Evolutionary conservation across 352 stramenopile genomes (phyloP).

Genomic region (Globisporangium recalcitrans): DNA sequence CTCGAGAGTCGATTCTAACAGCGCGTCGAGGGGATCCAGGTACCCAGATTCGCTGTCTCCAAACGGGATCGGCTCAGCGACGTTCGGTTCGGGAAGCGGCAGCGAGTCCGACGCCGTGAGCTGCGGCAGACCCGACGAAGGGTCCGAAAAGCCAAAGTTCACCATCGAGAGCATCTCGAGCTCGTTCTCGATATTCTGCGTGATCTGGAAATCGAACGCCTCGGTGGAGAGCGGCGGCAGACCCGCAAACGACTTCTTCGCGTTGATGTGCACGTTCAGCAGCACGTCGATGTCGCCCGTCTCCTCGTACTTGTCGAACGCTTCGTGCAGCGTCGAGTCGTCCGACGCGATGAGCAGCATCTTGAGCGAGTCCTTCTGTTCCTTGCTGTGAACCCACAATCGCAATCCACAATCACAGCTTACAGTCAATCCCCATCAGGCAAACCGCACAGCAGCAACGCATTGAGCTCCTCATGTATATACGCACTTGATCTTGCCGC

Average conservation of each 20-base stretch:
- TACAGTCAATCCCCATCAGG: neutral
- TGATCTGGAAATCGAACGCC: constrained; percentile 71
- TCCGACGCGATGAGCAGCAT: constrained; percentile 75
- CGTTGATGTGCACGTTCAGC: constrained; percentile 56
- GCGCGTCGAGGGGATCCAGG: constrained; percentile 44
- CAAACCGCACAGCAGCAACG: neutral
- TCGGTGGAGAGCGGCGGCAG: constrained; percentile 55
- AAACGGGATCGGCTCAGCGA: constrained; percentile 41
- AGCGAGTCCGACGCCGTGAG: constrained; percentile 6
- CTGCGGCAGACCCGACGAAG: constrained; percentile 16
- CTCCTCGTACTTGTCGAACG: constrained; percentile 78
- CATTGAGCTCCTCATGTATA: neutral
- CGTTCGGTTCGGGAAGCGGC: constrained; percentile 3
- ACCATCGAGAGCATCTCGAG: constrained; percentile 71
- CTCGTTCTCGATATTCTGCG: constrained; percentile 76
- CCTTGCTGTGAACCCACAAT: constrained; percentile 40
- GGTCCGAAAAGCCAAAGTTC: constrained; percentile 34
- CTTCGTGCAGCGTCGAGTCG: constrained; percentile 59
- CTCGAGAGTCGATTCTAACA: constrained; percentile 49
- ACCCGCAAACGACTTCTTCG: constrained; percentile 58
- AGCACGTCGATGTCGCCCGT: constrained; percentile 71
- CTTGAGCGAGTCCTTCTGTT: constrained; percentile 81
- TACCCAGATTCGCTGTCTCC: constrained; percentile 24
- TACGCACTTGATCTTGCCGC: constrained; percentile 66
- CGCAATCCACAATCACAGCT: neutral